Base-by-base conservation (phyloP, 495 filamentous ascomycete genomes). In the Opeltia flavorubescens region DNA sequence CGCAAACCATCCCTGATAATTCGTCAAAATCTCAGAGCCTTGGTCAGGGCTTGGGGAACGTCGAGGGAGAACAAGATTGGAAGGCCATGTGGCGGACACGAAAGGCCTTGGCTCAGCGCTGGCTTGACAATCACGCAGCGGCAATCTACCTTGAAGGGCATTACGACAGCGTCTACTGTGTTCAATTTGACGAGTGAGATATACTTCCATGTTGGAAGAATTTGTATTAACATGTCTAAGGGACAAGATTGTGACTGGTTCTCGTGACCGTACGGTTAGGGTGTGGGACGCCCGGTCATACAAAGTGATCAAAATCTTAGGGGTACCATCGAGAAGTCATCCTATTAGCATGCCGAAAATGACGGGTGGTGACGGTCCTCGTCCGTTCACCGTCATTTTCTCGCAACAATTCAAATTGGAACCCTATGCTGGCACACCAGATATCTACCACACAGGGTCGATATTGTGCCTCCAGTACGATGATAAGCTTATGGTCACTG, bases 381-480 rank as follows among this genome's bases (percentile, higher is more conserved):
- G 47, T 20, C 53, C 53, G 15, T 50, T 55, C 30, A 45, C 47
- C 13, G 49, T 20, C 20, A 13, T 51, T 7, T 46, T 50, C 30
- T 47, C 53, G 13, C 17, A 41, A 15, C 49, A 41, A 7, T 33
- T 25, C 15, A 33, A 12, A 2, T 18, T 49, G 5, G 28, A 44
- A 8, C 31, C 39, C 12, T 21, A 29, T 11, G 15, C 27, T 23
- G 35, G 38, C 12, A 29, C 36, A 21, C 43, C 43, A 8, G 34
- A 27, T 24, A 24, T 55, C 15, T 72, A 86, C 55, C 91, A 98
- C 64, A 81, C 78, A 44, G 86, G 86, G 25, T 94, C 87, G 18
- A 89, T 98, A 41, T 75, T 98, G 27, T 98, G 91, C 60, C 76
- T 98, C 27, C 87, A 94, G 49, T 98, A 87, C 58, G 93, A 98